A percentile compares a stretch with the other conserved stretches of the same genome.
phyloP scores from a whole-genome alignment of 345 rosid genomes.

The Eucalyptus paniculata region DNA sequence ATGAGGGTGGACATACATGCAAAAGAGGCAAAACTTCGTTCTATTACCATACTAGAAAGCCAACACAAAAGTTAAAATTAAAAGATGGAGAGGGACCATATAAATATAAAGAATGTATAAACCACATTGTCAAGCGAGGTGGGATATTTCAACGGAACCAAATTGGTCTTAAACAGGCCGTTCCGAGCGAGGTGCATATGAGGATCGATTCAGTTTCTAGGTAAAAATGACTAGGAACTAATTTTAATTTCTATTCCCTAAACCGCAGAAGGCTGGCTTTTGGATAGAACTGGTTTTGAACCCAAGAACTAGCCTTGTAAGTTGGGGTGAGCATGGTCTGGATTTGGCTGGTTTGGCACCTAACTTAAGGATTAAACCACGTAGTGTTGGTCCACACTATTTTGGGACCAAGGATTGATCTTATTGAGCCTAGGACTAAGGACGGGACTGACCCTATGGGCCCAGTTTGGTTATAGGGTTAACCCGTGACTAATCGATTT shows the following conservation, averaged over 20 bases:
- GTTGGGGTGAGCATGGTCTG: no score
- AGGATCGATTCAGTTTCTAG: neutral
- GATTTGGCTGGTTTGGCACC: no score
- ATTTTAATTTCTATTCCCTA: neutral
- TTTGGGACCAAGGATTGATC: no score
- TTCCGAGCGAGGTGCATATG: neutral
- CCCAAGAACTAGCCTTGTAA: neutral
- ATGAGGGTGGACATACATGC: neutral
- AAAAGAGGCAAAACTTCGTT: neutral
- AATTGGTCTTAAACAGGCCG: rapidly evolving
- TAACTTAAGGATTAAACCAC: no score
- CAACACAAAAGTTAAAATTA: neutral
- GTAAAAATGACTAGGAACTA: no score
- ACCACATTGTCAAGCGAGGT: neutral
- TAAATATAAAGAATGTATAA: no score
- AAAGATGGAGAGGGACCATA: neutral
- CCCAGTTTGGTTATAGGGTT: no score
- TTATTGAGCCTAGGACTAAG: no score
- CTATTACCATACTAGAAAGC: neutral
- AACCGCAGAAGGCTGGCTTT: rapidly evolving
- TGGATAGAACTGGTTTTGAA: neutral
- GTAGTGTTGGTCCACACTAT: no score
- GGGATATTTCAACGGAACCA: neutral
- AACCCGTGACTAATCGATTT: no score
- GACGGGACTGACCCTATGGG: rapidly evolving